Percentiles rank a stretch among this genome's conserved stretches.
These are phyloP conservation scores for Fusarium mangiferae DNA, from an alignment of 2,329 filamentous ascomycete genomes.

Conservation along the genomic window DNA sequence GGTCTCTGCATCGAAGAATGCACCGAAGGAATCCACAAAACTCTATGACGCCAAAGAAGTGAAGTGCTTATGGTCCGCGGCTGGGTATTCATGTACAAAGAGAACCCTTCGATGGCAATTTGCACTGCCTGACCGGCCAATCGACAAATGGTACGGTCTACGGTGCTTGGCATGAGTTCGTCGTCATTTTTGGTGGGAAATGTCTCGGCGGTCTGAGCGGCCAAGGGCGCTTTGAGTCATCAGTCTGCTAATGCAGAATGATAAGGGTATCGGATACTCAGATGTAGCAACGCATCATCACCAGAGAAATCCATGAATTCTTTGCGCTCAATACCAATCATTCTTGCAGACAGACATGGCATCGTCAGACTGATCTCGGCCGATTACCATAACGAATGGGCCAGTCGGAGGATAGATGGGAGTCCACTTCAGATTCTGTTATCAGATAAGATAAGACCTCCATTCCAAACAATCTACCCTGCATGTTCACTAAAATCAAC, in stretches of 20 bases:
- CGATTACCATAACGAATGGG: neutral
- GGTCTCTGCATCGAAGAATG: slow-evolving; percentile 21
- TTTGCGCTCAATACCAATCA: neutral
- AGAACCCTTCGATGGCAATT: neutral
- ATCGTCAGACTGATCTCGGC: neutral
- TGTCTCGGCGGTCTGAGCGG: neutral
- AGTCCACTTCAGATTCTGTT: too few species aligned
- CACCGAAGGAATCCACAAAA: neutral
- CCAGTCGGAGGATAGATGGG: too few species aligned
- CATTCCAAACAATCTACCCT: neutral
- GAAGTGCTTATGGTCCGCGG: neutral
- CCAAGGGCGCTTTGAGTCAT: neutral
- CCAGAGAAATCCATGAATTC: fast-evolving
- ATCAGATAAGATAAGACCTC: neutral
- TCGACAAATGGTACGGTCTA: neutral
- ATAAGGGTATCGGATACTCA: neutral
- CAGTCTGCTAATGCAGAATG: too few species aligned
- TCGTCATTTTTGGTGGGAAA: neutral
- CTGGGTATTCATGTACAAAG: neutral
- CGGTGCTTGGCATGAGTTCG: neutral
- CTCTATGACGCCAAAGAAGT: slow-evolving; percentile 6
- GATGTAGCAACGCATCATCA: fast-evolving
- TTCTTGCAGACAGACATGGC: too few species aligned
- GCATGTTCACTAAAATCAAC: too few species aligned
- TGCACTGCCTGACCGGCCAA: neutral